Evolutionary conservation across 768 basidiomycete species (phyloP).

Genomic region (Podaxis sp.): DNA sequence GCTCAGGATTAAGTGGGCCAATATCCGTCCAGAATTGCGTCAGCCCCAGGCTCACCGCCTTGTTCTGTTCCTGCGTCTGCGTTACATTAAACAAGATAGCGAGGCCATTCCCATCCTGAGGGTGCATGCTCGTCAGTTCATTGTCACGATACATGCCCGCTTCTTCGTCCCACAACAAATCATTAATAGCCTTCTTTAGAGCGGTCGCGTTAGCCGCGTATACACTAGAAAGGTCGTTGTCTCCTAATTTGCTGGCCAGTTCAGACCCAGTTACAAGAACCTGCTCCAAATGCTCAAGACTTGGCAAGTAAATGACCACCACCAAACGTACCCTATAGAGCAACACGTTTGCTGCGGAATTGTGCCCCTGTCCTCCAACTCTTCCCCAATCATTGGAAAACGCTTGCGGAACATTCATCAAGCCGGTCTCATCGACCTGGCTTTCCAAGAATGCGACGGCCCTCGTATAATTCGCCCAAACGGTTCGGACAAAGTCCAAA

Average conservation of each 20-base stretch:
- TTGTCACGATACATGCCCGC: constrained; percentile 47
- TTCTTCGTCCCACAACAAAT: constrained; percentile 36
- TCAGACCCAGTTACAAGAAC: constrained; percentile 30
- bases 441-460: constrained; percentile 34
- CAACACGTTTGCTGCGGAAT: constrained; percentile 43
- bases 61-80: constrained; percentile 30
- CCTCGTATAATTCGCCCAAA: constrained; percentile 44
- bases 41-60: constrained; percentile 37
- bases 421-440: constrained; percentile 33
- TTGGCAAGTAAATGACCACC: background rate
- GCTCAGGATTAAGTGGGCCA: constrained; percentile 43
- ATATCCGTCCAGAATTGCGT: constrained; percentile 44
- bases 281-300: constrained; percentile 15
- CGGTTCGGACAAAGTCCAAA: constrained; percentile 31
- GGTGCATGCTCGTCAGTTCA: constrained; percentile 33
- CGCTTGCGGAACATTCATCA: constrained; percentile 34
- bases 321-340: constrained; percentile 31
- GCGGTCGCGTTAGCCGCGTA: constrained; percentile 30
- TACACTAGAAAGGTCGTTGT: constrained; percentile 17
- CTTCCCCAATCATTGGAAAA: constrained; percentile 48
- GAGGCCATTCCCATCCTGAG: constrained; percentile 48
- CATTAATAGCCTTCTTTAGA: constrained; percentile 37
- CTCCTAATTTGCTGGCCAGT: constrained; percentile 26
- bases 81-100: constrained; percentile 45
- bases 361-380: constrained; percentile 40